These are phyloP conservation scores for Macrotyloma uniflorum DNA, from an alignment of 306 rosid species.

Conservation along the genomic window DNA sequence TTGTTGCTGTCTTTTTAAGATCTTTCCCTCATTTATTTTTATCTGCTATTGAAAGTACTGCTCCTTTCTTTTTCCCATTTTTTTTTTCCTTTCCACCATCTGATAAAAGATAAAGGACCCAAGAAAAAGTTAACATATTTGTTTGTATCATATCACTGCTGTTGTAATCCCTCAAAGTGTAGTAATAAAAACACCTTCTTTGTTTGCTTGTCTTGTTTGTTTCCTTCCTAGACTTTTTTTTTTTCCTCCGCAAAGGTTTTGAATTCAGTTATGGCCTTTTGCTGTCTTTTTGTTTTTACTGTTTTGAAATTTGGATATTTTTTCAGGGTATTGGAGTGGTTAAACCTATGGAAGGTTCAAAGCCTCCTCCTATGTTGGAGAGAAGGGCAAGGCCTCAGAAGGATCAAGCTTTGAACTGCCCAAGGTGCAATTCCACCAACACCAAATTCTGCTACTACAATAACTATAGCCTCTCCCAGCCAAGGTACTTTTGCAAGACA, in stretches of 20 bases:
- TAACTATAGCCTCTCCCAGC: constrained; percentile 93
- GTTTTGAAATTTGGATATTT: constrained; percentile 30
- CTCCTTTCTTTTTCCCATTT: constrained; percentile 52
- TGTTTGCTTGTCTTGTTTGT: constrained; percentile 49
- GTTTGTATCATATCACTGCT: constrained; percentile 50
- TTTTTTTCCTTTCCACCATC: constrained; percentile 40
- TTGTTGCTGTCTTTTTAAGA: constrained; percentile 47
- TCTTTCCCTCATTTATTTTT: constrained; percentile 44
- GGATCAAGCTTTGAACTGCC: constrained; percentile 91
- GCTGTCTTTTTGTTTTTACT: constrained; percentile 25
- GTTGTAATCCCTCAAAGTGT: constrained; percentile 52
- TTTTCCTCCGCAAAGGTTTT: background rate
- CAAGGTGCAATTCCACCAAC: constrained; percentile 95
- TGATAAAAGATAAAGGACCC: constrained; percentile 58
- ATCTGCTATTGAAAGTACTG: constrained; percentile 53
- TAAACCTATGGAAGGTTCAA: constrained; percentile 69
- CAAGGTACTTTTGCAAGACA: constrained; percentile 93
- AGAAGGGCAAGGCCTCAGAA: constrained; percentile 78
- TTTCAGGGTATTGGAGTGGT: constrained; percentile 54
- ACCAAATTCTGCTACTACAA: constrained; percentile 98
- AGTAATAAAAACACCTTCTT: constrained; percentile 52
- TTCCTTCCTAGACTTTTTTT: constrained; percentile 40
- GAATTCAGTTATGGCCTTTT: constrained; percentile 37
- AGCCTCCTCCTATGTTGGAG: constrained; percentile 50
- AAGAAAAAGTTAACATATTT: constrained; percentile 42